Evolutionary conservation across 2,329 filamentous ascomycete genomes (phyloP).

Genomic region (Fusarium sp.): DNA sequence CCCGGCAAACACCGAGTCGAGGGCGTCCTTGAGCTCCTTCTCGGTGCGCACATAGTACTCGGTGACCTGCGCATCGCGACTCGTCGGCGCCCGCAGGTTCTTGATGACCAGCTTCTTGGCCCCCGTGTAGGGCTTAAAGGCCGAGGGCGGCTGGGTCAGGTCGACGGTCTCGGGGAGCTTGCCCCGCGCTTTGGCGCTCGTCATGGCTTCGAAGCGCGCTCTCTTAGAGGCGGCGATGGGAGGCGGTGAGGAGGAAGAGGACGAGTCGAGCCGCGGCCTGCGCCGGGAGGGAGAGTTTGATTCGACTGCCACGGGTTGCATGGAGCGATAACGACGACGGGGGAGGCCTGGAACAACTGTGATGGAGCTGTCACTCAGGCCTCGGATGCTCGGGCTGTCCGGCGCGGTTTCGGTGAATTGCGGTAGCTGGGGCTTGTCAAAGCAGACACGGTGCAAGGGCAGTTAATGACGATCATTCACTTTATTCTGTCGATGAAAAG

Average conservation of each 20-base stretch:
- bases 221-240: conserved; percentile 47
- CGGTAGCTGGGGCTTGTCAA: not conserved
- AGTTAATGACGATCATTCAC: not conserved
- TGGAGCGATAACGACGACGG: conserved; percentile 39
- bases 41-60: conserved; percentile 83
- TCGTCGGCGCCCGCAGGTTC: conserved; percentile 79
- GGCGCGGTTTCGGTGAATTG: conserved; percentile 16
- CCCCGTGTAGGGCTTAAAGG: conserved; percentile 79
- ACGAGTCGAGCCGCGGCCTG: conserved; percentile 52
- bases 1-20: conserved; percentile 79
- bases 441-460: not conserved
- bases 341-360: conserved; percentile 45
- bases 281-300: conserved; percentile 52
- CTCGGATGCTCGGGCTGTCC: conserved; percentile 38
- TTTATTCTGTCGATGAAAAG: not conserved
- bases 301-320: conserved; percentile 50
- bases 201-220: conserved; percentile 49
- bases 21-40: conserved; percentile 77
- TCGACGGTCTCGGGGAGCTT: conserved; percentile 55
- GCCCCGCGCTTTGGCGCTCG: conserved; percentile 53
- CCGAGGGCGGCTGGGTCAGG: conserved; percentile 50
- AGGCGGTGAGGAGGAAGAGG: conserved; percentile 42
- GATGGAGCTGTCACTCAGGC: conserved; percentile 44
- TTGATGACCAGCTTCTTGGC: conserved; percentile 93
- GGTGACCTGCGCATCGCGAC: conserved; percentile 70